Conservation (phyloP, 2,329 filamentous ascomycete species). For the Xylariaceae sp. region DNA sequence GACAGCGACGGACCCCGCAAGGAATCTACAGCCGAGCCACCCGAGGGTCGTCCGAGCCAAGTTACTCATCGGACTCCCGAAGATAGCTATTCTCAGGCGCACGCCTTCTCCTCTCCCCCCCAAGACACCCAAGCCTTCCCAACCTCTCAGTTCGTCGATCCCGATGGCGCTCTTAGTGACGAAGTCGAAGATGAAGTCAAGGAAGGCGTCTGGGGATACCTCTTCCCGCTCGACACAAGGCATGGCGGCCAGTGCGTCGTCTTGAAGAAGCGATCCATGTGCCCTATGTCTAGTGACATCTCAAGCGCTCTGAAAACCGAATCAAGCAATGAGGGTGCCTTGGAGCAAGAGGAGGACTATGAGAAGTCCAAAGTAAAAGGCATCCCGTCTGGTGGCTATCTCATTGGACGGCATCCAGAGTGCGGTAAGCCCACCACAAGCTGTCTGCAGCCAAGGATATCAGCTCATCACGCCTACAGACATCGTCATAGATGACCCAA, state of each 20-base stretch:
- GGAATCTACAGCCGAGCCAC: constrained; percentile 68
- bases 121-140: constrained; percentile 57
- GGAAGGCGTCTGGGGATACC: constrained; percentile 93
- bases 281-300: constrained; percentile 54
- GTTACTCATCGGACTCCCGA: constrained; percentile 48
- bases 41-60: constrained; percentile 55
- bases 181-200: constrained; percentile 79
- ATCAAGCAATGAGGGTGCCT: constrained; percentile 39
- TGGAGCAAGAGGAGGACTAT: constrained; percentile 56
- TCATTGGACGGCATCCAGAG: constrained; percentile 89
- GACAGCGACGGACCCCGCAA: constrained; percentile 57
- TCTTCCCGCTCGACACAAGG: constrained; percentile 73
- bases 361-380: constrained; percentile 59
- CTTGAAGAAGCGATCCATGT: constrained; percentile 68
- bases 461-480: constrained; percentile 41
- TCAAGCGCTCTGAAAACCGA: constrained; percentile 37
- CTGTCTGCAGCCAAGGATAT: constrained; percentile 3
- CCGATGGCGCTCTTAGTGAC: constrained; percentile 67
- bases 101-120: constrained; percentile 57
- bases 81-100: constrained; percentile 41
- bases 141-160: constrained; percentile 71
- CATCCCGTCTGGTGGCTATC: constrained; percentile 72
- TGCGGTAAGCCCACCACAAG: constrained; percentile 65
- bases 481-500: constrained; percentile 68
- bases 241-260: constrained; percentile 65